Evolutionary conservation across 75 land plant genomes (phyloP), one percentile per base, ranked within the genome.

Genomic region (Adiantum capillusveneris): DNA sequence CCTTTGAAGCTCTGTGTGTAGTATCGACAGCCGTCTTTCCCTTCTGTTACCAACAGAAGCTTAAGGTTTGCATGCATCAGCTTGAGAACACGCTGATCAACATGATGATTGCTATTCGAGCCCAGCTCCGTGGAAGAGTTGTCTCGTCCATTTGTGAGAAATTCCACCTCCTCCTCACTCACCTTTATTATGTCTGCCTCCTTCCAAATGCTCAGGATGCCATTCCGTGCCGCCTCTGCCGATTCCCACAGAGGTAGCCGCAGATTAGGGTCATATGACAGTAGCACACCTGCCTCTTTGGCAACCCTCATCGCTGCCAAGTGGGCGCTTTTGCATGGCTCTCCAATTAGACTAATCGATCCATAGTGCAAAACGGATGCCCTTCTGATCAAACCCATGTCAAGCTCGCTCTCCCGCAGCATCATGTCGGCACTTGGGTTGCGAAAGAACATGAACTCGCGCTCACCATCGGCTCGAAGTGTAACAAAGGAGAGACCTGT

Each of bases 401-500:
- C 85, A 60, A 90, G 83, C 52, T 90, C 96, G 31, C 68, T 28
- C 66, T 79, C 81, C 49, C 71, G 26, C 44, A 90, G 78, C 39
- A 90, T 65, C 96, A 90, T 90, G 64, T 90, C 93, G 62, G 96
- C 96, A 74, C 96, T 90, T 39, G 96, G 96, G 30, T 90, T 90
- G 19, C 96, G 77, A 30, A 87, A 90, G 72, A 90, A 87, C 96
- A 90, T 90, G 72, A 90, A 90, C 25, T 90, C 96, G 9, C 96
- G 84, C 39, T 90, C 96, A 36, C 96, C 96, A 75, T 80, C 87
- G 30, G 34, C 70, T 58, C 68, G 87, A 53, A 90, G 46, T 17
- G 96, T 90, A 20, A 90, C 96, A 81, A 90, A 90, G 29, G 96
- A 93, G 44, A 90, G 66, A 56, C 93, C 93, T 27, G 96, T 90